Evolutionary conservation across 2,329 filamentous ascomycete species (phyloP).

Genomic region (Pezicula neosporulosa): DNA sequence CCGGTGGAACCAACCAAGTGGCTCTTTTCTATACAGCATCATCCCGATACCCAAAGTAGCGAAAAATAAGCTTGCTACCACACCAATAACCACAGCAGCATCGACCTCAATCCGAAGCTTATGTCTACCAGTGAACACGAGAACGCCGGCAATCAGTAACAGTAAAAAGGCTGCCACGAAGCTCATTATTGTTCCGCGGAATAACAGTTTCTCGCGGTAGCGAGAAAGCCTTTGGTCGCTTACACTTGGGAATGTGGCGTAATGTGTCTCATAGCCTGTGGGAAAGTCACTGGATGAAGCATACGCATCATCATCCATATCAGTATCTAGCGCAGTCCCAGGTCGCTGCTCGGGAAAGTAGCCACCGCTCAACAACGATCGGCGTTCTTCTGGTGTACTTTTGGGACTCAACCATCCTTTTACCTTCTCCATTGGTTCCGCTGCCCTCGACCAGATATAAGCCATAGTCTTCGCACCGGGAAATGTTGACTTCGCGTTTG

Average conservation of each 20-base stretch:
- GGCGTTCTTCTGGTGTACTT: slow-evolving; percentile 20
- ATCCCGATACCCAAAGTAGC: slow-evolving; percentile 58
- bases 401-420: slow-evolving; percentile 44
- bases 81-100: slow-evolving; percentile 66
- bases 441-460: slow-evolving; percentile 44
- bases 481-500: slow-evolving; percentile 55
- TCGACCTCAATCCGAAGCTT: slow-evolving; percentile 70
- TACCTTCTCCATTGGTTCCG: slow-evolving; percentile 45
- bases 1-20: slow-evolving; percentile 39
- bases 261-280: slow-evolving; percentile 50
- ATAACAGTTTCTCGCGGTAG: slow-evolving; percentile 53
- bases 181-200: slow-evolving; percentile 47
- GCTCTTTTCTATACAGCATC: slow-evolving; percentile 49
- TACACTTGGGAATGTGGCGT: slow-evolving; percentile 49
- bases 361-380: slow-evolving; percentile 18
- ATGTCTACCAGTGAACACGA: slow-evolving; percentile 66
- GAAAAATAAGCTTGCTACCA: slow-evolving; percentile 62
- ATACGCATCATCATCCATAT: slow-evolving; percentile 46
- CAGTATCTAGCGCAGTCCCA: slow-evolving; percentile 29
- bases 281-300: slow-evolving; percentile 45
- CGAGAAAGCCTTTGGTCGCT: slow-evolving; percentile 44
- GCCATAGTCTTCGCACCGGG: slow-evolving; percentile 51
- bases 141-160: slow-evolving; percentile 59
- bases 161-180: slow-evolving; percentile 61
- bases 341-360: slow-evolving; percentile 17